Evolutionary conservation across 352 stramenopile species (phyloP), one percentile per base, ranked within the genome.

Genomic region (Elongisporangium undulatum): DNA sequence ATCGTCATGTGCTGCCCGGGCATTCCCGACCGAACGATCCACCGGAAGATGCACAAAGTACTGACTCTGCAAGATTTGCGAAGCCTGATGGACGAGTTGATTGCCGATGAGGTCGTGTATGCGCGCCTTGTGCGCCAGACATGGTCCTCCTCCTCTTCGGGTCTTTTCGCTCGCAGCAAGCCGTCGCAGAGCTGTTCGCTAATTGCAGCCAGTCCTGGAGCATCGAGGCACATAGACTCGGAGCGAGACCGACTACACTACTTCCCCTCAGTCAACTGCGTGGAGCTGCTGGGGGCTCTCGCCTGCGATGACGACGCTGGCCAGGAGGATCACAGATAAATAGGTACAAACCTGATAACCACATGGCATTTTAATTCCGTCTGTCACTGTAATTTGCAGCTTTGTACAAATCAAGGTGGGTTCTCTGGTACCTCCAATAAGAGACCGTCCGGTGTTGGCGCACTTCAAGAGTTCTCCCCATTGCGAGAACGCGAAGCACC

Each of bases 1-100:
- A 89, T 92, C 29, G 68, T 93, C 17, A 85, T 91, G 72, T 89
- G 74, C 49, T 77, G 56, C 0, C 86, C 86, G 22, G 86, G 86
- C 1, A 89, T 95, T 56, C 64, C 68, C 50, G 83, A 95, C 57
- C 55, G 45, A 13, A 55, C 48, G 22, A 62, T 95, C 49, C 77
- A 90, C 57, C 68, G 66, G 23, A 91, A 91, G 52, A 89, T 92
- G 78, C 77, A 79, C 15, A 85, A 84, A 17, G 63, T 90, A 24
- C 16, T 95, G 34, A 84, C 78, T 26, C 61, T 95, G 0, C 86
- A 93, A 69, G 78, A 89, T 38, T 79, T 87, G 63, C 71, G 82
- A 8, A 74, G 66, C 13, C 66, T 95, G 7, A 55, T 92, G 22
- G 80, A 92, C 50, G 80, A 93, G 53, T 55, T 95, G 15, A 63